phyloP scores from a whole-genome alignment of 371 early-diverging fungal species.

The Amoeboaphelidium occidentale region DNA sequence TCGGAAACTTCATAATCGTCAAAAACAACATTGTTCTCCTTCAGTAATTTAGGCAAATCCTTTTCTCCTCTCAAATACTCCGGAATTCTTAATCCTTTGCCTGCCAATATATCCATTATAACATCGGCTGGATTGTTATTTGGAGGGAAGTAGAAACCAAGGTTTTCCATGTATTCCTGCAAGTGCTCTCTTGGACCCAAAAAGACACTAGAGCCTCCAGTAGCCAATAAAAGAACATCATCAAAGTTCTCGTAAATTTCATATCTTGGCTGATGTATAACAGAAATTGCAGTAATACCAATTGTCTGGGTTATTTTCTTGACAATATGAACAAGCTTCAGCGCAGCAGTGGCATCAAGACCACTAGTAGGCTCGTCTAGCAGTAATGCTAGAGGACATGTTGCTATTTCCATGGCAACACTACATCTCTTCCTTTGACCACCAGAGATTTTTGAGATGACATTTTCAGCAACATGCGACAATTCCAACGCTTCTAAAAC shows the following conservation, averaged over 20 bases:
- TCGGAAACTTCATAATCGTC: too few relatives aligned
- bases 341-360: not conserved
- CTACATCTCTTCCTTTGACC: conserved; percentile 67
- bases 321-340: not conserved
- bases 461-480: not conserved
- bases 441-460: conserved; percentile 35
- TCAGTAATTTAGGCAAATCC: too few relatives aligned
- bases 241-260: conserved; percentile 2
- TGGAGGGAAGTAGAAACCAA: not conserved
- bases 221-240: not conserved
- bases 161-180: not conserved
- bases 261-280: conserved; percentile 1
- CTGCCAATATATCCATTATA: not conserved
- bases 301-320: not conserved
- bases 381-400: not conserved
- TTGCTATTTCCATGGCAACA: conserved; percentile 39
- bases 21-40: too few relatives aligned
- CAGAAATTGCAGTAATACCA: not conserved
- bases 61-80: too few relatives aligned
- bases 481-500: not conserved
- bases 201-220: not conserved
- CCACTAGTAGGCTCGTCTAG: not conserved
- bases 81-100: not conserved
- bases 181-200: not conserved
- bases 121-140: not conserved